Evolutionary conservation across 2,329 filamentous ascomycete genomes (phyloP), one percentile per base, ranked within the genome.

Genomic region (Raffaelea deltoideospora): DNA sequence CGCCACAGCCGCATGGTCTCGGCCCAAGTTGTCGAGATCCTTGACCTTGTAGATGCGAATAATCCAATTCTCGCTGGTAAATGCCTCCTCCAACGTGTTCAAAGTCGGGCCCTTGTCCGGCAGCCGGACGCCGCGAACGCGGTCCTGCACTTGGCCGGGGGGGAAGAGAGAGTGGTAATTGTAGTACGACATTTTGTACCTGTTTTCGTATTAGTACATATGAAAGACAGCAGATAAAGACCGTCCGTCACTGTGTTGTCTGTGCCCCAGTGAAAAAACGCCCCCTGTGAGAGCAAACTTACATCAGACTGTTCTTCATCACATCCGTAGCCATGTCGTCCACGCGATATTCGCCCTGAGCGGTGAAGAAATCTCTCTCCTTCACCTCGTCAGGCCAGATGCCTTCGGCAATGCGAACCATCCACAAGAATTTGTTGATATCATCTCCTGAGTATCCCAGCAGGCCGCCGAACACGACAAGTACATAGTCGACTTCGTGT

Each of bases 141-240:
- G 80, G 56, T 98, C 90, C 48, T 76, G 66, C 26, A 84, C 87
- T 61, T 96, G 86, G 43, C 90, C 90, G 3, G 79, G 70, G 31
- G 87, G 88, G 72, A 96, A 98, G 44, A 98, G 75, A 33, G 71
- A 64, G 59, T 88, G 74, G 68, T 83, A 98, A 70, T 96, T 96
- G 74, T 98, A 83, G 72, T 98, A 98, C 18, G 86, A 95, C 87
- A 98, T 95, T 72, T 98, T 98, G 75, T 98, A 98, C 85, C 87
- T 94, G n/a, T n/a, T n/a, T n/a, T n/a, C n/a, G n/a, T n/a, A n/a
- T n/a, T n/a, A n/a, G n/a, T n/a, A n/a, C n/a, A n/a, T n/a, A n/a
- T n/a, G n/a, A n/a, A n/a, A n/a, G 24, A 27, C 9, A n/a, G n/a
- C n/a, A n/a, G n/a, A n/a, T n/a, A n/a, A n/a, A n/a, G n/a, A n/a